phyloP scores from a whole-genome alignment of 2,329 filamentous ascomycete species.

The Dothiorella sarmentorum region DNA sequence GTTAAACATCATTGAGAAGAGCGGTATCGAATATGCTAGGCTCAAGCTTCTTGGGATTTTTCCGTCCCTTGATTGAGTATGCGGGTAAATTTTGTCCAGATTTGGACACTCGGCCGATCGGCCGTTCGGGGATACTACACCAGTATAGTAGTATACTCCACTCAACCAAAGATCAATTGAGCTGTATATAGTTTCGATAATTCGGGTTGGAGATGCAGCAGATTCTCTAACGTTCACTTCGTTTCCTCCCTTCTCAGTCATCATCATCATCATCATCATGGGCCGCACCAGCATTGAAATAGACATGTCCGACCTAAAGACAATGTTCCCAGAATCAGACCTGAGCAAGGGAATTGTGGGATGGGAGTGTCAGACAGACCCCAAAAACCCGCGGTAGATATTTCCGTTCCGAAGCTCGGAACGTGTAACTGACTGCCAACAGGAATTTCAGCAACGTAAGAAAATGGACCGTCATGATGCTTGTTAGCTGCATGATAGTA shows the following conservation, averaged over 20 bases:
- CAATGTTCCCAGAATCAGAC: slow-evolving; percentile 32
- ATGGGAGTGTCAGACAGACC: slow-evolving; percentile 36
- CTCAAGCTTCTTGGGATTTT: too few relatives aligned
- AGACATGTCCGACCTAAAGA: slow-evolving; percentile 20
- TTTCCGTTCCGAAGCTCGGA: background rate
- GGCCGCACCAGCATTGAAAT: background rate
- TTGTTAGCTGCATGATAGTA: slow-evolving; percentile 33
- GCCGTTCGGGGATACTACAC: background rate
- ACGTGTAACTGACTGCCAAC: background rate
- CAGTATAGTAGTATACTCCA: too few relatives aligned
- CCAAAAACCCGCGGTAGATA: slow-evolving; percentile 28
- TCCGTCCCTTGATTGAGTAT: too few relatives aligned
- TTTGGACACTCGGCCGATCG: slow-evolving; percentile 1
- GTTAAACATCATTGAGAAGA: too few relatives aligned
- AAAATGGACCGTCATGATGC: slow-evolving; percentile 30
- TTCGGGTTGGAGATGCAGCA: too few relatives aligned
- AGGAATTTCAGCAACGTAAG: slow-evolving; percentile 29
- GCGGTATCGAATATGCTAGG: too few relatives aligned
- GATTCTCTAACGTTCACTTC: too few relatives aligned
- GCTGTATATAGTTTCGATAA: too few relatives aligned
- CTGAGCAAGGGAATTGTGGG: slow-evolving; percentile 34
- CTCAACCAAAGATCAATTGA: too few relatives aligned
- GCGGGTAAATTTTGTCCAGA: too few relatives aligned
- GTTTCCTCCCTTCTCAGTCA: too few relatives aligned
- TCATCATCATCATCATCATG: background rate